A percentile compares a stretch with the other conserved stretches of the same genome.
These are phyloP conservation scores for Saccharum officinarum DNA, from an alignment of 176 grass and related monocot species.

Conservation along the genomic window DNA sequence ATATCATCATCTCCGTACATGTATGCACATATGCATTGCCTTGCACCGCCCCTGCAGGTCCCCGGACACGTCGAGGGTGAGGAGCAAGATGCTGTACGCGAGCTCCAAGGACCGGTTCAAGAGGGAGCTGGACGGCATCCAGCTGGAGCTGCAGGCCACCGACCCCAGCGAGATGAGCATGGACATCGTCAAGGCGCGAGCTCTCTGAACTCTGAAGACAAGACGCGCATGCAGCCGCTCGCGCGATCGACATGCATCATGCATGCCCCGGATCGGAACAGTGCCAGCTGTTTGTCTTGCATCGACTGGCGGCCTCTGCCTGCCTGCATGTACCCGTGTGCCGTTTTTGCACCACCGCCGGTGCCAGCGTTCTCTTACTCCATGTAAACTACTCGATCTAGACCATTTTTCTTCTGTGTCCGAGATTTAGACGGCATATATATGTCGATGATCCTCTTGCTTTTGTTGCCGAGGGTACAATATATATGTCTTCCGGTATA, in stretches of 20 bases:
- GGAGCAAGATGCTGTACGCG: constrained; percentile 97
- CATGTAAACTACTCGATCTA: no score
- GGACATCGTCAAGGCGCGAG: constrained; percentile 79
- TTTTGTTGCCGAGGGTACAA: constrained; percentile 21
- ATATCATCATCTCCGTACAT: no score
- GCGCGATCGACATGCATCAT: neutral
- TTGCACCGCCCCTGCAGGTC: constrained; percentile 36
- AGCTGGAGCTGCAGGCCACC: constrained; percentile 90
- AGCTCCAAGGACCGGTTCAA: constrained; percentile 98
- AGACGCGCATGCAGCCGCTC: neutral
- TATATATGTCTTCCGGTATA: neutral
- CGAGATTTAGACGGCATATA: constrained; percentile 28
- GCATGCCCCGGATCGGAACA: neutral
- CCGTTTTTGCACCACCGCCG: no score
- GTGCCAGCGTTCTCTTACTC: no score
- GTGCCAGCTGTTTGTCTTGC: neutral
- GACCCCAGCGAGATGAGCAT: constrained; percentile 95
- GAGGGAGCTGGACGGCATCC: constrained; percentile 91
- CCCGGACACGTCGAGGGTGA: constrained; percentile 66
- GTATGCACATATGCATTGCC: neutral
- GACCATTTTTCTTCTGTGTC: neutral
- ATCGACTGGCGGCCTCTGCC: constrained; percentile 10
- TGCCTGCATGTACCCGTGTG: neutral
- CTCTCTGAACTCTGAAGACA: constrained; percentile 51
- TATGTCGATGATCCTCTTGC: neutral